A percentile compares a stretch with the other conserved stretches of the same genome.
Evolutionary conservation across 768 basidiomycete species (phyloP).

Genomic region (Paxillus ammoniavirescens): DNA sequence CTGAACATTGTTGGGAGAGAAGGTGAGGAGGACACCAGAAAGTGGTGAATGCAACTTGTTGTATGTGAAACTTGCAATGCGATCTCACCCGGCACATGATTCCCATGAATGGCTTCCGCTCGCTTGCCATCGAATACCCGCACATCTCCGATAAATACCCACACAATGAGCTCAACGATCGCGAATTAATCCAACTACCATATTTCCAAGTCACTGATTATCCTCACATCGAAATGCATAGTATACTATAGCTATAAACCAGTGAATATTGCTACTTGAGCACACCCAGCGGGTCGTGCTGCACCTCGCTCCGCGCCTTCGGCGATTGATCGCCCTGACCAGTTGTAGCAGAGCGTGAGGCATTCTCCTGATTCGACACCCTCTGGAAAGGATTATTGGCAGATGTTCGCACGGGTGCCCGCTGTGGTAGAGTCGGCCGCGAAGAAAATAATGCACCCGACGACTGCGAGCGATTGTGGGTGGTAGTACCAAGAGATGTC

Average conservation of each 20-base stretch:
- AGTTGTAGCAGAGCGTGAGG: conserved; percentile 1
- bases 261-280: conserved; percentile 16
- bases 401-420: conserved; percentile 25
- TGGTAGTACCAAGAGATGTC: conserved; percentile 1
- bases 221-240: too few relatives aligned
- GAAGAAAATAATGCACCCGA: conserved; percentile 4
- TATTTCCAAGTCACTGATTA: too few relatives aligned
- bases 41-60: neutral
- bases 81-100: conserved; percentile 16
- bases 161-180: too few relatives aligned
- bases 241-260: too few relatives aligned
- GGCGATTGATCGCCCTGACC: conserved; percentile 4
- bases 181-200: too few relatives aligned
- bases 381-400: conserved; percentile 32
- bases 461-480: conserved; percentile 18
- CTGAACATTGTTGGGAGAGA: conserved; percentile 52
- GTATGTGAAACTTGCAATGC: conserved; percentile 10
- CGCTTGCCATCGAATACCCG: neutral
- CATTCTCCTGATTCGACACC: conserved; percentile 9
- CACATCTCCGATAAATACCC: neutral
- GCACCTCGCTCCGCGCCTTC: conserved; percentile 14
- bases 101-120: conserved; percentile 16
- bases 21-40: neutral
- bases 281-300: conserved; percentile 31
- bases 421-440: conserved; percentile 14